phyloP scores from a whole-genome alignment of 306 rosid species.

The Dalbergia cultrata region DNA sequence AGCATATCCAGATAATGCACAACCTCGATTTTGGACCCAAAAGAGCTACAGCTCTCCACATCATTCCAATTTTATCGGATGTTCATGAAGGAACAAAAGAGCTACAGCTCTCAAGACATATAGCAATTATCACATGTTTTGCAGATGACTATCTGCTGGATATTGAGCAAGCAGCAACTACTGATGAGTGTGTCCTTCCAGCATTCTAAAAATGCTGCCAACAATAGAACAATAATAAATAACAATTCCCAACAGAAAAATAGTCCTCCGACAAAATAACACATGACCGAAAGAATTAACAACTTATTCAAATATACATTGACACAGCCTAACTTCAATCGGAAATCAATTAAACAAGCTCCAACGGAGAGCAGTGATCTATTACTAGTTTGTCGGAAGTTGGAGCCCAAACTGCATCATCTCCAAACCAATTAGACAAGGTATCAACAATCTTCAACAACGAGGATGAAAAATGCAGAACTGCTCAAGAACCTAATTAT shows the following conservation, averaged over 20 bases:
- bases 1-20: conserved; percentile 24
- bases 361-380: conserved; percentile 24
- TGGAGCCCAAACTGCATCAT: conserved; percentile 32
- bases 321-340: conserved; percentile 14
- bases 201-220: conserved; percentile 13
- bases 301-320: conserved; percentile 23
- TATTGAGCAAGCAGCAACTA: conserved; percentile 2
- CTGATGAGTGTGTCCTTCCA: conserved; percentile 1
- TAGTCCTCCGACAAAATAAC: conserved; percentile 11
- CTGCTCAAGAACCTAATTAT: conserved; percentile 26
- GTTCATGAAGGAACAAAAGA: neutral
- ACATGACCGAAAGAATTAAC: conserved; percentile 8
- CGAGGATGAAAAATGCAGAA: conserved; percentile 22
- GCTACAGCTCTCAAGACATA: conserved; percentile 32
- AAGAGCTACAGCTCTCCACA: no score
- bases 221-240: conserved; percentile 4
- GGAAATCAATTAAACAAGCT: conserved; percentile 1
- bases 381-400: neutral
- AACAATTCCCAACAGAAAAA: conserved; percentile 2
- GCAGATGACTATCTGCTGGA: conserved; percentile 22
- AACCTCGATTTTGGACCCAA: conserved; percentile 1
- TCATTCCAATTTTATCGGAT: no score
- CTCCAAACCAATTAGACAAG: conserved; percentile 25
- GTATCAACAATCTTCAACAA: conserved; percentile 25
- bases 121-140: conserved; percentile 7